Evolutionary conservation across 306 rosid species (phyloP).

Genomic region (Oxytropis ochrocephala): DNA sequence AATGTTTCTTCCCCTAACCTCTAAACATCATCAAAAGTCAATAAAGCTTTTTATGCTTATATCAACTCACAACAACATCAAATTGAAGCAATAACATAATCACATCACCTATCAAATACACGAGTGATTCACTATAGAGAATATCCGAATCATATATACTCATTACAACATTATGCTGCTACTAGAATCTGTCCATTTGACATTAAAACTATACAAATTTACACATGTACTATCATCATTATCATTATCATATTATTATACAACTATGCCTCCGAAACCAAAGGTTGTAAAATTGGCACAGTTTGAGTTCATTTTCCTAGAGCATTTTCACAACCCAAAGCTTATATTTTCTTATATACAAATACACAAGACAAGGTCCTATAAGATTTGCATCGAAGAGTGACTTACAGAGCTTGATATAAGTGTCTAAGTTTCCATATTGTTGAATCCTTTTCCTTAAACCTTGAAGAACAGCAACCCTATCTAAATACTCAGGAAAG

Average conservation of each 20-base stretch:
- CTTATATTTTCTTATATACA: conserved; percentile 69
- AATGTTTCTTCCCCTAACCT: too few relatives aligned
- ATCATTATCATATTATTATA: not conserved
- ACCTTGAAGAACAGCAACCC: conserved; percentile 82
- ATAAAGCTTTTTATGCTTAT: not conserved
- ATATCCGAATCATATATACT: not conserved
- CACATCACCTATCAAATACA: not conserved
- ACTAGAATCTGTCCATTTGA: conserved; percentile 20
- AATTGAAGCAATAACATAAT: not conserved
- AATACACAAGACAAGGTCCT: conserved; percentile 74
- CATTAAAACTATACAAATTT: conserved; percentile 42
- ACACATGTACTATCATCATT: not conserved
- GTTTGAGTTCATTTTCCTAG: conserved; percentile 15
- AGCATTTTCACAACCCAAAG: conserved; percentile 83
- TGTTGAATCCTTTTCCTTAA: conserved; percentile 62
- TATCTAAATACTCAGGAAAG: conserved; percentile 70
- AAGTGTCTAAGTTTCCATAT: conserved; percentile 50
- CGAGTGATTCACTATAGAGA: not conserved
- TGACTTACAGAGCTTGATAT: conserved; percentile 72
- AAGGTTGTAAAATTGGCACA: not conserved
- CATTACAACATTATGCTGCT: conserved; percentile 10
- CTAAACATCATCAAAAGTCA: not conserved
- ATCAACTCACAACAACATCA: not conserved
- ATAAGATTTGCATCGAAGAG: conserved; percentile 68
- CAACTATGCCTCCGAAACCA: conserved; percentile 11